These are phyloP conservation scores for Cadophora sp. DNA, from an alignment of 2,329 filamentous ascomycete species.

Conservation along the genomic window DNA sequence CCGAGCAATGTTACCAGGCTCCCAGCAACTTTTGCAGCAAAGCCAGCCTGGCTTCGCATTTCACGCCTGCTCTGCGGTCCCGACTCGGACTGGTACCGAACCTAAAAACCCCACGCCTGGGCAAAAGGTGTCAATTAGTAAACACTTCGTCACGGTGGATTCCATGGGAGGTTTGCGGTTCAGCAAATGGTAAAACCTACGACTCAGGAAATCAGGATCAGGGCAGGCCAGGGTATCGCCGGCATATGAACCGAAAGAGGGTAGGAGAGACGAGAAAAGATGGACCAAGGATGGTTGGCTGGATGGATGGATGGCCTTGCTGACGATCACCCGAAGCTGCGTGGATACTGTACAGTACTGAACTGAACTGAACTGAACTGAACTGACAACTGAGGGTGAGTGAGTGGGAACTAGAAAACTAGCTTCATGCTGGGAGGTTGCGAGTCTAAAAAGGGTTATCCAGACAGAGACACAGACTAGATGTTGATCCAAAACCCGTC, in stretches of 20 bases:
- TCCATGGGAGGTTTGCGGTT: conserved; percentile 10
- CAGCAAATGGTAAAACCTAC: background rate
- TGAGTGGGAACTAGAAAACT: background rate
- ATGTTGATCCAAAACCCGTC: background rate
- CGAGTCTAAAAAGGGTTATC: background rate
- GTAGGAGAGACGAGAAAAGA: conserved; percentile 22
- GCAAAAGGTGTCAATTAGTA: background rate
- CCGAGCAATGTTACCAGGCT: background rate
- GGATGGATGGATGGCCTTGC: conserved; percentile 19
- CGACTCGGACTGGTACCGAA: background rate
- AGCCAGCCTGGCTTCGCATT: background rate
- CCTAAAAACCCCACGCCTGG: background rate
- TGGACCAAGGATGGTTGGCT: no score
- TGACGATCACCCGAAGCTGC: conserved; percentile 37
- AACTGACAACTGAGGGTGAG: background rate
- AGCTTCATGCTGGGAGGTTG: conserved; percentile 5
- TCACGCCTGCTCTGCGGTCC: background rate
- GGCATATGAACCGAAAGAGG: conserved; percentile 28
- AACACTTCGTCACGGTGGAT: conserved; percentile 12
- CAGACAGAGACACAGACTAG: no score
- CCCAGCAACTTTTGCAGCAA: no score
- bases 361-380: background rate
- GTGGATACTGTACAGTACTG: background rate
- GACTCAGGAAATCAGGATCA: conserved; percentile 14
- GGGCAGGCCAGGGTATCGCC: conserved; percentile 7